Percentiles rank a stretch among this genome's conserved stretches.
Evolutionary conservation across 2,329 filamentous ascomycete species (phyloP).

Genomic region (Talaromyces islandicus): DNA sequence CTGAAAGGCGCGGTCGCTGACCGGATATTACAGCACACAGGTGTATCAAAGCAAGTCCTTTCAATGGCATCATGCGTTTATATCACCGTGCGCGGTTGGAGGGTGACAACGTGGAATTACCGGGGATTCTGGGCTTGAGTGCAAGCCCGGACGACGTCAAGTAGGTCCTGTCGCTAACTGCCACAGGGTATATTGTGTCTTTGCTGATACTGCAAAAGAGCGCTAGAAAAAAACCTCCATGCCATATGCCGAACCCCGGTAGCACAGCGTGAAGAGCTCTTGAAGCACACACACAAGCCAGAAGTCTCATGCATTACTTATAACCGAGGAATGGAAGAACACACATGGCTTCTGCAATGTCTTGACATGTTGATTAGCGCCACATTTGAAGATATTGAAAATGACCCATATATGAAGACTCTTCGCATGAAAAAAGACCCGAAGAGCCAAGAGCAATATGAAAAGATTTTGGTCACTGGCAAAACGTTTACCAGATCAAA

Average conservation of each 20-base stretch:
- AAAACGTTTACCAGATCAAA: constrained; percentile 46
- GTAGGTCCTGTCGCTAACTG: neutral
- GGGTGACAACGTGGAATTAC: constrained; percentile 36
- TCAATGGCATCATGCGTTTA: constrained; percentile 67
- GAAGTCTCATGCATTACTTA: constrained; percentile 40
- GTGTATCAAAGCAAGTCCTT: constrained; percentile 58
- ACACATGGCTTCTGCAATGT: constrained; percentile 33
- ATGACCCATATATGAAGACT: constrained; percentile 56
- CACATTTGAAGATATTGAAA: constrained; percentile 45
- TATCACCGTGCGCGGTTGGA: constrained; percentile 50
- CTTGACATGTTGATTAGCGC: constrained; percentile 37
- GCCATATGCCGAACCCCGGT: constrained; percentile 65
- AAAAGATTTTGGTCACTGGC: constrained; percentile 21
- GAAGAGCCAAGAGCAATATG: constrained; percentile 17
- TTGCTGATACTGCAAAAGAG: constrained; percentile 20
- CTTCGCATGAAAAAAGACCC: constrained; percentile 38
- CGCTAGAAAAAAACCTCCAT: constrained; percentile 64
- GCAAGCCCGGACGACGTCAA: constrained; percentile 57
- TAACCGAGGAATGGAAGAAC: constrained; percentile 3
- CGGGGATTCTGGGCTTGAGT: constrained; percentile 70
- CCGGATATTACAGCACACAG: constrained; percentile 57
- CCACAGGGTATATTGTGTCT: no score
- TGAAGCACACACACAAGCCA: constrained; percentile 64
- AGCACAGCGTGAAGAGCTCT: constrained; percentile 61
- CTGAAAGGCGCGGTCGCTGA: neutral